Evolutionary conservation across 176 grass and related monocot genomes (phyloP), one percentile per base, ranked within the genome.

Genomic region (Triticum monococcum): DNA sequence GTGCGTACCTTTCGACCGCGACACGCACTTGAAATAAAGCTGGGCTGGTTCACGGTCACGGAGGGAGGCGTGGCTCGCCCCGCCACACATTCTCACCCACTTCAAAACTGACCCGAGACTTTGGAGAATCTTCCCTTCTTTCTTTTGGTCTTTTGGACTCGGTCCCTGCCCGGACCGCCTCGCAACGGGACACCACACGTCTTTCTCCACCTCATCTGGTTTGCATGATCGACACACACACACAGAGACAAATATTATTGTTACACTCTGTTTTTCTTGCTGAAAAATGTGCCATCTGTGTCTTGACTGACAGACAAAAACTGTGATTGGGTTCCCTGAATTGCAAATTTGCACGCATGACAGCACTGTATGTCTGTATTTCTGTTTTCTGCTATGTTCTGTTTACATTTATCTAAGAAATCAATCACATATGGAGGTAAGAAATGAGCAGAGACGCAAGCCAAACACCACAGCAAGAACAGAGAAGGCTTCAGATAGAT

Each of bases 21-120:
- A 78, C 77, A 5, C 17, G 82, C 52, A 62, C 86, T 91, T 32
- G 86, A 88, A 88, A 88, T 57, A 85, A 91, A 88, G 86, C 82
- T 63, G 84, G 23, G 20, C 17, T 22, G 54, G 18, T 57, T 57
- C 54, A 57, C 54, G 54, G 18, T 20, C n/a, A n/a, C n/a, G n/a
- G n/a, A n/a, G n/a, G n/a, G n/a, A n/a, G n/a, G n/a, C n/a, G 75
- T 91, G 89, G 85, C 80, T 66, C 62, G 22, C 74, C 43, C 7
- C 50, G 13, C 84, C 72, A 50, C 72, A 48, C 72, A 75, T 75
- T 50, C 84, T 87, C 81, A 84, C 67, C 85, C 9, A 37, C 68
- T 62, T 52, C 25, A 14, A 64, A 88, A 77, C 77, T 4, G 62
- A 68, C 83, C 23, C 9, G 7, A 18, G 77, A 68, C 79, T 63